Base-by-base conservation (phyloP, 352 stramenopile genomes). In the Pythium phragmitis region DNA sequence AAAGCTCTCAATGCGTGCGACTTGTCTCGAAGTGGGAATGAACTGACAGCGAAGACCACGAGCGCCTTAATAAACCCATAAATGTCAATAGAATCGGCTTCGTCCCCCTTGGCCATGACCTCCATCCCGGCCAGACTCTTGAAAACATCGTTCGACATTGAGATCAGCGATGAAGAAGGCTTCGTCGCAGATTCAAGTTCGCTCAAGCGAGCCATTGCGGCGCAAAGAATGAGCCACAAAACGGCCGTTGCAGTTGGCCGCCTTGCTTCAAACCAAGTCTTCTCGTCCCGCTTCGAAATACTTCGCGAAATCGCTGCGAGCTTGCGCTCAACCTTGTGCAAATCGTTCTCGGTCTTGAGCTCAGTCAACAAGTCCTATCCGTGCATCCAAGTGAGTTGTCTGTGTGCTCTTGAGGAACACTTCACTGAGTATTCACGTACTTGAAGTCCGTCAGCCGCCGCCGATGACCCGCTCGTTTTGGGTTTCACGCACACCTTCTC, bases 401-500 rank as follows among this genome's bases (percentile, higher is more conserved):
- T 30, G 17, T 17, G 45, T 13, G 26, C 3, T 16, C 12, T 52
- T 34, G 12, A 21, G 13, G n/a, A n/a, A 17, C 19, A 36, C 28
- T 34, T 14, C n/a, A 16, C 46, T 4, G 26, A 3, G 14, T 34
- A 7, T 26, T 3, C 9, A 9, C 55, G 37, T 62, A 62, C 63
- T 37, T 34, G 14, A 5, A 70, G 7, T 21, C 17, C 56, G 4
- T 57, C 50, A n/a, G 19, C 4, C 19, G 50, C 19, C 7, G 19
- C 17, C 0, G 13, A 30, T 23, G 14, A 9, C 11, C 17, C 45
- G 7, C n/a, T 43, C 1, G 7, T 43, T 12, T 8, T 33, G 1
- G 36, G 28, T 21, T 65, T 55, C 13, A 34, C 56, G 14, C 58
- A 67, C 28, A 72, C 58, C 21, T 67, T 45, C 43, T 60, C 58